A percentile compares a stretch with the other conserved stretches of the same genome.
Conservation (phyloP, 495 filamentous ascomycete species). For the Lophiostoma macrostomum region DNA sequence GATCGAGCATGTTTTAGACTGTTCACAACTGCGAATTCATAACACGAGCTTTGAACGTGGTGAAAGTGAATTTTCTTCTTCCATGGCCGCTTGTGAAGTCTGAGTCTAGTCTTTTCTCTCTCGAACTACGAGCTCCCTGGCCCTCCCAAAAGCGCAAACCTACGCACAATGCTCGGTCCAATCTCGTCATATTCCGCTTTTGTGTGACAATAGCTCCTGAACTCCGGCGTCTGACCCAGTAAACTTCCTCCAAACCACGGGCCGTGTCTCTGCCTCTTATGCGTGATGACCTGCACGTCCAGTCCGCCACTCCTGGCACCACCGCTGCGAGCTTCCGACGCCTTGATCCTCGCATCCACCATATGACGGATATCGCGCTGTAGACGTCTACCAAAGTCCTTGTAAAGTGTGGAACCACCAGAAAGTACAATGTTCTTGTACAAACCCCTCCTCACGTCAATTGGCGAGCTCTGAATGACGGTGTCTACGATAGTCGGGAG, state of each 20-base stretch:
- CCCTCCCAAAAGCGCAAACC: slow-evolving; percentile 91
- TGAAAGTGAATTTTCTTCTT: not conserved
- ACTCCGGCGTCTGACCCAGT: slow-evolving; percentile 97
- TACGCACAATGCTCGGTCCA: slow-evolving; percentile 89
- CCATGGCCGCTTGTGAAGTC: not conserved
- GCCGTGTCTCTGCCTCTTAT: slow-evolving; percentile 93
- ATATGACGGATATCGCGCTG: slow-evolving; percentile 95
- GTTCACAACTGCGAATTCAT: no score
- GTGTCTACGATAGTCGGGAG: slow-evolving; percentile 90
- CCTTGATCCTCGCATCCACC: slow-evolving; percentile 85
- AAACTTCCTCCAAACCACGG: slow-evolving; percentile 98
- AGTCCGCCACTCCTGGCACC: slow-evolving; percentile 76
- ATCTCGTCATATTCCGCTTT: slow-evolving; percentile 95
- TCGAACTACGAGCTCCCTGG: slow-evolving; percentile 59
- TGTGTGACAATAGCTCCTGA: slow-evolving; percentile 97
- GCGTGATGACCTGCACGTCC: slow-evolving; percentile 93
- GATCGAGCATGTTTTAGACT: no score
- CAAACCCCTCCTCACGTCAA: slow-evolving; percentile 91
- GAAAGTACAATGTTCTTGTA: slow-evolving; percentile 99
- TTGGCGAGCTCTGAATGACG: slow-evolving; percentile 95
- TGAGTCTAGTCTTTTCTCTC: not conserved
- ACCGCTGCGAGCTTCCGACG: slow-evolving; percentile 87
- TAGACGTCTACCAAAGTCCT: slow-evolving; percentile 91
- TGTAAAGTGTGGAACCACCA: slow-evolving; percentile 93
- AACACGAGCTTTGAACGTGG: no score